Percentiles rank a stretch among this genome's conserved stretches.
These are phyloP conservation scores for Chondrus crispus DNA, from an alignment of 23 red algal species.

Conservation along the genomic window DNA sequence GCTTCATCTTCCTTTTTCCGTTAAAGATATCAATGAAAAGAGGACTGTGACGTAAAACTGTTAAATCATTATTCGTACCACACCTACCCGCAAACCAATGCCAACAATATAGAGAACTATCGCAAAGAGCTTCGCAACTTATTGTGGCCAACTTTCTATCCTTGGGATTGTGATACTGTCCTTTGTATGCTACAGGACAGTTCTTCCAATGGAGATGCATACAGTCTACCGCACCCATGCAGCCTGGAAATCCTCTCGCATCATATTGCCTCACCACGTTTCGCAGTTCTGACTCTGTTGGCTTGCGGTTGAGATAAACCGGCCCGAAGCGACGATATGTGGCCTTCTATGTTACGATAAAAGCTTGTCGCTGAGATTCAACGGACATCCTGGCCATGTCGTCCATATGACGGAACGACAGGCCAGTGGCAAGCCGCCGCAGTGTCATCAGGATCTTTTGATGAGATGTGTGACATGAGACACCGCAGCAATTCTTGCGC, in stretches of 20 bases:
- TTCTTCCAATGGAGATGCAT: conserved; percentile 49
- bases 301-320: not conserved
- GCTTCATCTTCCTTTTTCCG: not conserved
- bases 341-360: not conserved
- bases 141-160: conserved; percentile 12
- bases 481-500: not conserved
- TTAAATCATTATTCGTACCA: conserved; percentile 35
- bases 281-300: not conserved
- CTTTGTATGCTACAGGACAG: conserved; percentile 3
- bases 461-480: not conserved
- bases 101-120: conserved; percentile 36
- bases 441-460: not conserved
- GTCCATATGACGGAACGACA: not conserved
- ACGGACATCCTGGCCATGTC: conserved; percentile 12
- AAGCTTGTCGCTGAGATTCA: not conserved
- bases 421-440: not conserved
- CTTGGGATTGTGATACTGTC: conserved; percentile 30
- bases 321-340: not conserved
- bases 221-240: not conserved
- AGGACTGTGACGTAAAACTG: not conserved
- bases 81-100: conserved; percentile 41
- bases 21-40: conserved; percentile 19
- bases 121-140: not conserved
- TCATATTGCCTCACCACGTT: not conserved
- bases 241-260: conserved; percentile 18